A percentile compares a stretch with the other conserved stretches of the same genome.
Conservation (phyloP, 768 basidiomycete genomes). For the Boletus vermiculosoides region DNA sequence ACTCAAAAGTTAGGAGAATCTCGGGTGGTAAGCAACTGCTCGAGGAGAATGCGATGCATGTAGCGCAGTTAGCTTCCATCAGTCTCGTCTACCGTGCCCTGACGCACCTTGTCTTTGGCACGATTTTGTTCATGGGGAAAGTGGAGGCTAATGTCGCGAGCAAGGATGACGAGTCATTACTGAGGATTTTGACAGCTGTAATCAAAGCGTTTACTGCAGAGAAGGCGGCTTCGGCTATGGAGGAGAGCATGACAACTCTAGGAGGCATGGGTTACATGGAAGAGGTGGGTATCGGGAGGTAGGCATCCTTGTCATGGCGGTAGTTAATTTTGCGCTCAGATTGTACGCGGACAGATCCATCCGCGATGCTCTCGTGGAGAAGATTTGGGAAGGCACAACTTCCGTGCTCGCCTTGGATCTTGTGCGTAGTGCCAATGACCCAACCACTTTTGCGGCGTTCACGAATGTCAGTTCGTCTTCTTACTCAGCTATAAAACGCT, state of each 20-base stretch:
- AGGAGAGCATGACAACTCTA: slow-evolving; percentile 70
- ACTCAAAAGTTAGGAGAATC: slow-evolving; percentile 58
- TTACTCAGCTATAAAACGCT: background rate
- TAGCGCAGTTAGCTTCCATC: slow-evolving; percentile 59
- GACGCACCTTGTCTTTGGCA: slow-evolving; percentile 60
- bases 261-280: slow-evolving; percentile 86
- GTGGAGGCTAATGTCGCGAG: slow-evolving; percentile 54
- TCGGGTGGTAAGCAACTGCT: slow-evolving; percentile 50
- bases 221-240: slow-evolving; percentile 60
- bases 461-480: slow-evolving; percentile 40
- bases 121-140: slow-evolving; percentile 57
- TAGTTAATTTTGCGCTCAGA: background rate
- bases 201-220: slow-evolving; percentile 71
- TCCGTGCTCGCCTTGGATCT: slow-evolving; percentile 70
- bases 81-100: slow-evolving; percentile 65
- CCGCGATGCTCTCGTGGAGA: slow-evolving; percentile 70
- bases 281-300: slow-evolving; percentile 69
- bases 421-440: slow-evolving; percentile 51
- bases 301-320: slow-evolving; percentile 8
- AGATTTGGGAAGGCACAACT: slow-evolving; percentile 80
- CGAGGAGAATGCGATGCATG: slow-evolving; percentile 57
- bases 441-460: slow-evolving; percentile 45
- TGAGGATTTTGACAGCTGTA: slow-evolving; percentile 67
- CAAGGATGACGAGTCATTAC: slow-evolving; percentile 46
- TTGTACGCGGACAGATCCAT: slow-evolving; percentile 41